Conservation (phyloP, 2,329 filamentous ascomycete genomes). For the Pseudodiploospora longispora region DNA sequence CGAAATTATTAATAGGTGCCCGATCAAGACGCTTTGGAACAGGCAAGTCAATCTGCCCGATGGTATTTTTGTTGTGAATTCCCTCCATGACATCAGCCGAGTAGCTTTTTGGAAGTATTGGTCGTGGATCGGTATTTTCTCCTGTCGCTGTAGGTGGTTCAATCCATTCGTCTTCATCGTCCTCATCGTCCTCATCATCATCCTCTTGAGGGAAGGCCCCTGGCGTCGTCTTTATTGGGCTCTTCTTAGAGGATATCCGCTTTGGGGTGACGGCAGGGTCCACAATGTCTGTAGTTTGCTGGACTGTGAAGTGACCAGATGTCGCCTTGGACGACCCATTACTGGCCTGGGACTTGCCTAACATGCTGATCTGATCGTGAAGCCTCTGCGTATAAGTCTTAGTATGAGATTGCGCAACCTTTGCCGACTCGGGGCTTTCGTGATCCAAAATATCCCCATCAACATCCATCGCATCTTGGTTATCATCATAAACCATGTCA, state of each 20-base stretch:
- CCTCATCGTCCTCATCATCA: constrained; percentile 15
- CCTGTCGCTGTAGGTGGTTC: constrained; percentile 35
- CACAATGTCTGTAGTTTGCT: constrained; percentile 13
- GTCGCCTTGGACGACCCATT: constrained; percentile 41
- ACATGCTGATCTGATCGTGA: constrained; percentile 81
- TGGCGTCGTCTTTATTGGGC: constrained; percentile 38
- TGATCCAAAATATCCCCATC: constrained; percentile 33
- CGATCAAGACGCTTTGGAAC: neutral
- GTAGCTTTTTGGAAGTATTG: constrained; percentile 50
- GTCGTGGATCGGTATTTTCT: constrained; percentile 30
- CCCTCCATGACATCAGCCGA: constrained; percentile 55
- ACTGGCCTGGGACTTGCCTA: constrained; percentile 49
- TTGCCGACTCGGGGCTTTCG: constrained; percentile 34
- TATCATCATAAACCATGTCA: constrained; percentile 35
- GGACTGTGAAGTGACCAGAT: constrained; percentile 20
- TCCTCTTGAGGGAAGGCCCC: constrained; percentile 54
- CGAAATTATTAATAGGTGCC: neutral
- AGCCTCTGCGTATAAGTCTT: constrained; percentile 91
- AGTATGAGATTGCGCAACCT: constrained; percentile 46
- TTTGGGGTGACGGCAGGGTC: constrained; percentile 21
- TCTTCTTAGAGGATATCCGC: constrained; percentile 20
- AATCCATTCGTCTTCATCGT: constrained; percentile 56
- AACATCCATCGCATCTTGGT: constrained; percentile 46
- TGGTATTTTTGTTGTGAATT: constrained; percentile 39
- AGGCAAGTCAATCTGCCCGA: constrained; percentile 33